These are phyloP conservation scores for Aleurites moluccanus DNA, from an alignment of 441 rosid species.

Conservation along the genomic window DNA sequence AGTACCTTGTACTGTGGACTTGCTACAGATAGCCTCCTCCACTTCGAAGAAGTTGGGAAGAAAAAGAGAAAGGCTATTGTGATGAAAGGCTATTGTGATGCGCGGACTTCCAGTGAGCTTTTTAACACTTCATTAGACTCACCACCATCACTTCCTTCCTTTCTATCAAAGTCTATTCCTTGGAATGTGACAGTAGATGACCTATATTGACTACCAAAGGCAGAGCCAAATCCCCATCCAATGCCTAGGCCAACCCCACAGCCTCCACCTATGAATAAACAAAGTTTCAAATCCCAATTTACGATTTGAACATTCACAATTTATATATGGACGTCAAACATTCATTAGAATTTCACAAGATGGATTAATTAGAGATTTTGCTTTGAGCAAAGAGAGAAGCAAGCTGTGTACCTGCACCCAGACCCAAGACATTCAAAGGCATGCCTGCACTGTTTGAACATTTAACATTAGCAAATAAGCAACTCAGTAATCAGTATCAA, in stretches of 20 bases:
- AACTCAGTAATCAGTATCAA: background rate
- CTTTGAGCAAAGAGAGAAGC: background rate
- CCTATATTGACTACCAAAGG: slow-evolving; percentile 76
- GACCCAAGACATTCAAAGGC: slow-evolving; percentile 73
- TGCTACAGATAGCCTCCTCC: background rate
- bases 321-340: background rate
- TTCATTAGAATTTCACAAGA: background rate
- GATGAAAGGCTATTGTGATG: slow-evolving; percentile 20
- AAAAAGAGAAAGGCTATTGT: too few relatives aligned
- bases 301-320: background rate
- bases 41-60: background rate
- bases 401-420: slow-evolving; percentile 71
- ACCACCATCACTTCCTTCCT: slow-evolving; percentile 29
- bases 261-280: slow-evolving; percentile 65
- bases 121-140: slow-evolving; percentile 35
- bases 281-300: background rate
- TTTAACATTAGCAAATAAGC: slow-evolving; percentile 15
- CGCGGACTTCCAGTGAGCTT: slow-evolving; percentile 29
- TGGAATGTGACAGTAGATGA: slow-evolving; percentile 75
- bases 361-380: background rate
- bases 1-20: background rate
- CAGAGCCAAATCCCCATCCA: slow-evolving; percentile 94
- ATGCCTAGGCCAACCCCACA: slow-evolving; percentile 92
- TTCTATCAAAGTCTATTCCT: slow-evolving; percentile 53
- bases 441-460: slow-evolving; percentile 50